Evolutionary conservation across 768 basidiomycete genomes (phyloP).

Genomic region (Leccinum disarticulatum): DNA sequence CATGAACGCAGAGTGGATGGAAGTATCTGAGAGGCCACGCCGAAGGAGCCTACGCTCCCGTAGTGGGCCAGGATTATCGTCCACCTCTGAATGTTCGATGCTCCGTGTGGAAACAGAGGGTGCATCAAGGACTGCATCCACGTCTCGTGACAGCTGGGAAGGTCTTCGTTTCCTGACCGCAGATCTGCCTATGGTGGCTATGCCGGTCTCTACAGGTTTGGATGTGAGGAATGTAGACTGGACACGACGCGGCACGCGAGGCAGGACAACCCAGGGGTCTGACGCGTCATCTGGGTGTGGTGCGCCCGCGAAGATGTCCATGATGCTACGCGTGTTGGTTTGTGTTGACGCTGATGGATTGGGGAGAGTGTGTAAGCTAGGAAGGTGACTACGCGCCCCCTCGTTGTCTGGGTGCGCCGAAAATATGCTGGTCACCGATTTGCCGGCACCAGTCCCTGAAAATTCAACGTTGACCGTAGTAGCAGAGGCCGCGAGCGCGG

Average conservation of each 20-base stretch:
- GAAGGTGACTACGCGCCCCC: conserved; percentile 7
- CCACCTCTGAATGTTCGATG: conserved; percentile 39
- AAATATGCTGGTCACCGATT: conserved; percentile 49
- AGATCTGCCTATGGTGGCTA: conserved; percentile 21
- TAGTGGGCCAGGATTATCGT: conserved; percentile 50
- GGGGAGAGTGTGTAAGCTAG: conserved; percentile 15
- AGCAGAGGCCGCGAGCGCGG: conserved; percentile 82
- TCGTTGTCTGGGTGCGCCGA: conserved; percentile 30
- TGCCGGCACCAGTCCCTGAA: conserved; percentile 65
- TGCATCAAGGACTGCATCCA: conserved; percentile 78
- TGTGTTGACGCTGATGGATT: conserved; percentile 11
- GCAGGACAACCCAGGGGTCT: conserved; percentile 77
- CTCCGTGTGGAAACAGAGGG: conserved; percentile 25
- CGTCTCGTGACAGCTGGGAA: conserved; percentile 55
- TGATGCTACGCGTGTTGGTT: conserved; percentile 44
- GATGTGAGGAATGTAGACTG: conserved; percentile 26
- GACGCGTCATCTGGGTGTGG: conserved; percentile 43
- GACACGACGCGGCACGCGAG: conserved; percentile 37
- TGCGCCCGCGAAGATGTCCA: conserved; percentile 94
- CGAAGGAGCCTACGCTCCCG: conserved; percentile 67
- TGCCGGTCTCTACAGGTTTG: conserved; percentile 16
- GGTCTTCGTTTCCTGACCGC: conserved; percentile 14
- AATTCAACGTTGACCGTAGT: conserved; percentile 98
- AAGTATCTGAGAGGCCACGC: conserved; percentile 88
- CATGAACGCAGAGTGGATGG: conserved; percentile 83